Evolutionary conservation across 75 land plant species (phyloP).

Genomic region (Larix kaempferi): DNA sequence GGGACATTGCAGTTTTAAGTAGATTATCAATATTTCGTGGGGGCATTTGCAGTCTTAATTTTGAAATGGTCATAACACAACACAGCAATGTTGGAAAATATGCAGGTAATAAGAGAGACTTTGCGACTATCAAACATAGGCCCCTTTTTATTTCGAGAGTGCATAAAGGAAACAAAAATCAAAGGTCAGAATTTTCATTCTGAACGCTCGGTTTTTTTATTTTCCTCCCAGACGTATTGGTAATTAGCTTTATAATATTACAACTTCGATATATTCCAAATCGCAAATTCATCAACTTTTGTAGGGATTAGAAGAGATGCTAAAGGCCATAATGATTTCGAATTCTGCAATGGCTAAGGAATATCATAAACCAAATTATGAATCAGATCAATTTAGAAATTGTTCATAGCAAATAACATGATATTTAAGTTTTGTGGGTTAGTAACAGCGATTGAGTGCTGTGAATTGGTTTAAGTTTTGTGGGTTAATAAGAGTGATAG

Average conservation of each 20-base stretch:
- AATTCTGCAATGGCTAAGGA: background rate
- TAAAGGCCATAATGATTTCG: background rate
- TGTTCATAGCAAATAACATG: too few relatives aligned
- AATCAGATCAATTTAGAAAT: too few relatives aligned
- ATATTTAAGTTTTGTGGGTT: too few relatives aligned
- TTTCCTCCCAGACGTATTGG: background rate
- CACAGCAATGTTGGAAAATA: background rate
- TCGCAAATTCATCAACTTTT: too few relatives aligned
- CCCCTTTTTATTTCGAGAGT: conserved; percentile 9
- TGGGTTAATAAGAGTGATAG: too few relatives aligned
- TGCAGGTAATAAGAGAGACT: conserved; percentile 38
- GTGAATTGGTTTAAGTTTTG: too few relatives aligned
- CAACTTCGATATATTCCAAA: too few relatives aligned
- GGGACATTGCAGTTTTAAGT: background rate
- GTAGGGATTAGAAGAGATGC: background rate
- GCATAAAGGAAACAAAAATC: conserved; percentile 20
- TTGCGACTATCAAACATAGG: conserved; percentile 29
- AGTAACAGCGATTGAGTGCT: too few relatives aligned
- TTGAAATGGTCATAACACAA: background rate
- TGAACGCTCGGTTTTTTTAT: too few relatives aligned
- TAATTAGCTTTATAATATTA: too few relatives aligned
- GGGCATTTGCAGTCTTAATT: background rate
- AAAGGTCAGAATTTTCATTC: conserved; percentile 10
- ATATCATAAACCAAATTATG: background rate
- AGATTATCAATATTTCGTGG: background rate